Percentiles rank a stretch among this genome's conserved stretches.
Conservation (phyloP, 2,329 filamentous ascomycete species). For the Arthroderma uncinatum region DNA sequence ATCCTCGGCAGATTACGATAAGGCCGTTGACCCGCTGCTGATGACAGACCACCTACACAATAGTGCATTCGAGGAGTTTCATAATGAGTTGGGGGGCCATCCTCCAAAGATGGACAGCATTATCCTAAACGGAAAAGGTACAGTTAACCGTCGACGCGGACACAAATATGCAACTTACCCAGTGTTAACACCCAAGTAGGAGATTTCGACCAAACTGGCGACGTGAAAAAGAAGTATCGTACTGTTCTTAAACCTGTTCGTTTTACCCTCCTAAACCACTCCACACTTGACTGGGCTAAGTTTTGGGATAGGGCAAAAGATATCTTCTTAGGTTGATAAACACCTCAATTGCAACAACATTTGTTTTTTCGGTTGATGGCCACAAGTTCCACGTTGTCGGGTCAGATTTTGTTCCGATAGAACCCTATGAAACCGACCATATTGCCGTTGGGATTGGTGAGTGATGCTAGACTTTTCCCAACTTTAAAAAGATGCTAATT, state of each 20-base stretch:
- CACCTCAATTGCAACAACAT: conserved; percentile 39
- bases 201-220: conserved; percentile 5
- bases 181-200: not conserved
- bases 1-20: conserved; percentile 30
- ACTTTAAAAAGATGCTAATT: not conserved
- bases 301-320: conserved; percentile 20
- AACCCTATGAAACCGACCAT: conserved; percentile 42
- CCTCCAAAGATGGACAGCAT: conserved; percentile 17
- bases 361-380: conserved; percentile 43
- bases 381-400: conserved; percentile 49
- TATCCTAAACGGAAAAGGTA: conserved; percentile 16
- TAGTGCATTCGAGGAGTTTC: conserved; percentile 11
- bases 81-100: conserved; percentile 5
- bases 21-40: conserved; percentile 26
- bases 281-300: not conserved
- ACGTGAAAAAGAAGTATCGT: not conserved
- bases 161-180: not conserved
- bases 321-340: conserved; percentile 28
- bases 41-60: conserved; percentile 25
- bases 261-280: not conserved
- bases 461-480: conserved; percentile 5
- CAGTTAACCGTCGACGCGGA: not conserved
- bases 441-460: conserved; percentile 37
- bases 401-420: conserved; percentile 47
- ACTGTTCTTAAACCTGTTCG: conserved; percentile 4